Conservation (phyloP, 164 flowering plant species). For the Umbellularia californica region DNA sequence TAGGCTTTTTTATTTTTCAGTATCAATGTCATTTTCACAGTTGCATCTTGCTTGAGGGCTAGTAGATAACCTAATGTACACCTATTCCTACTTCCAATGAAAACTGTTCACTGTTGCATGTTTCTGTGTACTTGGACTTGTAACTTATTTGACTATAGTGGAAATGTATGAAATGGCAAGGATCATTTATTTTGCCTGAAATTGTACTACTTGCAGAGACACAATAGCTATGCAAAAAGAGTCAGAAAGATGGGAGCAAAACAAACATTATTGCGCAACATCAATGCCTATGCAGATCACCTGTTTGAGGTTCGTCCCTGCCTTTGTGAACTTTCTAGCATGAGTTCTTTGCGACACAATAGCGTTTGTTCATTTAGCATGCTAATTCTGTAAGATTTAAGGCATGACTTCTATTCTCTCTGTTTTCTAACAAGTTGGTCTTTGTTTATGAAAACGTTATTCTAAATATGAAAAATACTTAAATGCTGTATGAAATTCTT, state of each 20-base stretch:
- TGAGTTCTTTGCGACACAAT: neutral
- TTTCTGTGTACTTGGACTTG: too few species aligned
- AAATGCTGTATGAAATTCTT: neutral
- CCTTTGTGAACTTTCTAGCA: neutral
- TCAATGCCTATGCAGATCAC: conserved; percentile 56
- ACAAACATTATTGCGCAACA: conserved; percentile 49
- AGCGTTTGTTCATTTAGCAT: neutral
- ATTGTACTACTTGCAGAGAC: conserved; percentile 35
- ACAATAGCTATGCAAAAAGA: conserved; percentile 31
- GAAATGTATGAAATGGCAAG: neutral
- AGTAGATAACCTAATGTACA: too few species aligned
- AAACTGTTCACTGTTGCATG: neutral
- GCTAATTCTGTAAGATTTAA: neutral
- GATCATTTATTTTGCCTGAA: neutral
- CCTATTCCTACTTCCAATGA: neutral
- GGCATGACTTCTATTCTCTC: neutral
- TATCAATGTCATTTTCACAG: neutral
- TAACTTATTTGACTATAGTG: neutral
- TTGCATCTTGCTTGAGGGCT: too few species aligned
- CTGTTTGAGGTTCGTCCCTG: conserved; percentile 52
- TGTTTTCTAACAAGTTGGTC: neutral
- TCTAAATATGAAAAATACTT: neutral
- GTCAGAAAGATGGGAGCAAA: conserved; percentile 36
- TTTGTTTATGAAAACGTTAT: neutral
- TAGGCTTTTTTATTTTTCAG: neutral